Evolutionary conservation across 2,329 filamentous ascomycete species (phyloP).

Genomic region (Hyphodiscus sp.): DNA sequence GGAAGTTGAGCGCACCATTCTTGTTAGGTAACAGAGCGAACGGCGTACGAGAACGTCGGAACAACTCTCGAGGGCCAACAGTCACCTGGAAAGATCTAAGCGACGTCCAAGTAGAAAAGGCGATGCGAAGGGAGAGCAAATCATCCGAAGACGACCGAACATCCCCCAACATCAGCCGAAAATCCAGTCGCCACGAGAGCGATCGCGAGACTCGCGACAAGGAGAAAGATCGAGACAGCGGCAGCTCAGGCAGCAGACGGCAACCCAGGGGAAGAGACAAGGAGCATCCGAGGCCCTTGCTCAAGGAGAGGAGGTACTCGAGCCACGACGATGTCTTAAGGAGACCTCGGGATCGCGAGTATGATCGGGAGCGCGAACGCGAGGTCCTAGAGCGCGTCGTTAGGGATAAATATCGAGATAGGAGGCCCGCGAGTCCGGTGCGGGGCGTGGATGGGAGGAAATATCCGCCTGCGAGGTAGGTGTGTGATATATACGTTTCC

Average conservation of each 20-base stretch:
- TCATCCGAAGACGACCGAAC: slow-evolving; percentile 9
- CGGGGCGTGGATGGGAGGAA: slow-evolving; percentile 27
- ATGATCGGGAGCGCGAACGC: slow-evolving; percentile 1
- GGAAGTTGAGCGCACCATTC: slow-evolving; percentile 27
- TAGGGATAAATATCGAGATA: slow-evolving; percentile 16
- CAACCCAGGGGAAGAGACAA: not conserved
- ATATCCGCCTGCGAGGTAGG: slow-evolving; percentile 14
- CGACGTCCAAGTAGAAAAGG: slow-evolving; percentile 11
- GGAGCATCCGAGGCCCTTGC: slow-evolving; percentile 1
- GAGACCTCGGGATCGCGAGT: slow-evolving; percentile 9
- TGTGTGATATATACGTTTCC: not conserved
- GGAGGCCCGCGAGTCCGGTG: slow-evolving; percentile 19
- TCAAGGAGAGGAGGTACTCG: not conserved
- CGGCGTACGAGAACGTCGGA: slow-evolving; percentile 30
- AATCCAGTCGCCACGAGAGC: slow-evolving; percentile 11
- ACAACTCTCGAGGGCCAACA: slow-evolving; percentile 9
- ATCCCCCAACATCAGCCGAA: slow-evolving; percentile 2
- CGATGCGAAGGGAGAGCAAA: slow-evolving; percentile 8
- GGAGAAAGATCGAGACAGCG: slow-evolving; percentile 11
- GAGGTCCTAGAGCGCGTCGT: slow-evolving; percentile 7
- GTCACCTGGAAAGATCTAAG: slow-evolving; percentile 20
- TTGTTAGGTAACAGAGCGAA: slow-evolving; percentile 32
- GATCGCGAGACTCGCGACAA: slow-evolving; percentile 13
- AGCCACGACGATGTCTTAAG: slow-evolving; percentile 7
- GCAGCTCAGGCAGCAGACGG: slow-evolving; percentile 2